Conservation (phyloP, 106 monocot genomes). For the Triglochin maritima region DNA sequence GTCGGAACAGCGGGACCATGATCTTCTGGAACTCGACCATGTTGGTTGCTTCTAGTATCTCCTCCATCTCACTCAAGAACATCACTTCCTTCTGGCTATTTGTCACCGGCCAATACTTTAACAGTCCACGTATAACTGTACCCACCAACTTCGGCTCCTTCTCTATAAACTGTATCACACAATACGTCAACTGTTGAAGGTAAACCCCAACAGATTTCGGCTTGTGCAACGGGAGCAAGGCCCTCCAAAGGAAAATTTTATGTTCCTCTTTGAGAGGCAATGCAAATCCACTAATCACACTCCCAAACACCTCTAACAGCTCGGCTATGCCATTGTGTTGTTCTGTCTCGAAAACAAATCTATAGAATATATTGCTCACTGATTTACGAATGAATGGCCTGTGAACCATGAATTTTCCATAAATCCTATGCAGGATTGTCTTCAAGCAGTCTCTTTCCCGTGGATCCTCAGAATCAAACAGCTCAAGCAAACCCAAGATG, state of each 20-base stretch:
- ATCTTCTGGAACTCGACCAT: constrained; percentile 40
- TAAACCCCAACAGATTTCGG: constrained; percentile 13
- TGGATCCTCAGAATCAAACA: constrained; percentile 26
- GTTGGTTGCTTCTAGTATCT: constrained; percentile 11
- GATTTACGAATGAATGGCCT: constrained; percentile 22
- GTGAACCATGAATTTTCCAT: constrained; percentile 26
- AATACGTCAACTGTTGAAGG: constrained; percentile 22
- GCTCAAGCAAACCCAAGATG: constrained; percentile 11
- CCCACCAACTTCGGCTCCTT: constrained; percentile 14
- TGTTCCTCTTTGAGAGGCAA: constrained; percentile 25
- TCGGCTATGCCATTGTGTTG: constrained; percentile 21
- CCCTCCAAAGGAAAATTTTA: constrained; percentile 15
- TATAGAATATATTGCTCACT: constrained; percentile 22
- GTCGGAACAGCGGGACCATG: constrained; percentile 16
- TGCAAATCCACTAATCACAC: constrained; percentile 24
- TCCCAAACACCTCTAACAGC: constrained; percentile 22
- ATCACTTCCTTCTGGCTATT: constrained; percentile 25
- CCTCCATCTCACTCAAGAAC: constrained; percentile 26
- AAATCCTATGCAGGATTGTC: constrained; percentile 16
- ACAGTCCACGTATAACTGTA: constrained; percentile 10
- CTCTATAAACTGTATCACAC: constrained; percentile 23
- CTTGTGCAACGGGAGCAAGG: constrained; percentile 19
- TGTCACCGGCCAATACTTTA: constrained; percentile 23
- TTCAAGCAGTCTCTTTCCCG: constrained; percentile 24
- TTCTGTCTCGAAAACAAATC: constrained; percentile 20